These are phyloP conservation scores for Xylaria palmicola DNA, from an alignment of 495 filamentous ascomycete species.

Conservation along the genomic window DNA sequence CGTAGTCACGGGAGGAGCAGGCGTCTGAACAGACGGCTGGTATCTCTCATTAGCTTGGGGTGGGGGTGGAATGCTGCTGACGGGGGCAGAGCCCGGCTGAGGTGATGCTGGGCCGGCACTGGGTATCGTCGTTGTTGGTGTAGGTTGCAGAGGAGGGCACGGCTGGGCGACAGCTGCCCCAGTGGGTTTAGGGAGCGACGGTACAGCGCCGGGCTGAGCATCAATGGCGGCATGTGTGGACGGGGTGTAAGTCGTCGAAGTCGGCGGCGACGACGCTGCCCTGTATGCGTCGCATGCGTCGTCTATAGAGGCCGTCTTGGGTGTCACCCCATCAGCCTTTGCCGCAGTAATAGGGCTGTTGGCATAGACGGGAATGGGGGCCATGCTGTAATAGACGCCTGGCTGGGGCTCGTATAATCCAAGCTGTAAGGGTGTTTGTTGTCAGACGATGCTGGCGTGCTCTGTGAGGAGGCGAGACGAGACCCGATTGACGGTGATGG, in stretches of 20 bases:
- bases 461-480: no score
- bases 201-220: conserved; percentile 44
- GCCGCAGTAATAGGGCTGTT: conserved; percentile 58
- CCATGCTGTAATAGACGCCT: conserved; percentile 37
- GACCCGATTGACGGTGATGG: no score
- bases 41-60: conserved; percentile 50
- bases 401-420: no score
- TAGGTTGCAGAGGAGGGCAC: conserved; percentile 28
- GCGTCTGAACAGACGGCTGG: conserved; percentile 32
- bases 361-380: conserved; percentile 59
- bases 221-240: conserved; percentile 38
- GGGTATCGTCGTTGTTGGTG: conserved; percentile 29
- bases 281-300: conserved; percentile 4
- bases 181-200: conserved; percentile 38
- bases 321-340: conserved; percentile 50
- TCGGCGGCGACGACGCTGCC: conserved; percentile 23
- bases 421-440: no score
- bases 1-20: conserved; percentile 12
- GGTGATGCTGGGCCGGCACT: conserved; percentile 52
- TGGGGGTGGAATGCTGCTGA: conserved; percentile 50
- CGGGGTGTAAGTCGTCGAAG: conserved; percentile 15
- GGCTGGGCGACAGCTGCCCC: conserved; percentile 18
- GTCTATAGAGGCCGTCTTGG: conserved; percentile 44
- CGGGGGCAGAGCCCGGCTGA: conserved; percentile 58
- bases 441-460: not conserved